A percentile compares a stretch with the other conserved stretches of the same genome.
These are phyloP conservation scores for Pilaira anomala DNA, from an alignment of 192 early-diverging fungal species.

Conservation along the genomic window DNA sequence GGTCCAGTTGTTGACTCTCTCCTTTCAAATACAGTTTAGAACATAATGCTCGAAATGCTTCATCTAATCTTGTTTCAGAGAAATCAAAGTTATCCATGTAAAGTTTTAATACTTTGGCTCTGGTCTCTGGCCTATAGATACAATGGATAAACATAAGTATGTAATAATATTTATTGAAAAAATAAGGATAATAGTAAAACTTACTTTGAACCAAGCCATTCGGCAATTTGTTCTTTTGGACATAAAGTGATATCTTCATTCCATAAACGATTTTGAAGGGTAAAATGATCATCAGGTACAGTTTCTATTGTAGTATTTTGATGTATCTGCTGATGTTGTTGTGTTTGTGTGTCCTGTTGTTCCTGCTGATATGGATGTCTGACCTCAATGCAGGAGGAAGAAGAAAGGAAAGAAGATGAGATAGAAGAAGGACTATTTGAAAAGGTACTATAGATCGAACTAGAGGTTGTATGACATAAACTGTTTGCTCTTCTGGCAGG, in stretches of 20 bases:
- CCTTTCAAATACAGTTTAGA: slow-evolving; percentile 76
- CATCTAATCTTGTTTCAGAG: slow-evolving; percentile 60
- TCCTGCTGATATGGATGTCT: not conserved
- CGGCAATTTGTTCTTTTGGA: slow-evolving; percentile 40
- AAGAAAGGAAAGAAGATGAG: too few relatives aligned
- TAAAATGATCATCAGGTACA: not conserved
- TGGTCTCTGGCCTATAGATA: too few relatives aligned
- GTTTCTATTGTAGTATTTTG: too few relatives aligned
- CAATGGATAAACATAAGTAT: too few relatives aligned
- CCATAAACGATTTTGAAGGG: slow-evolving; percentile 11
- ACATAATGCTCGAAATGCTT: slow-evolving; percentile 63
- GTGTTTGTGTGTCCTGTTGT: too few relatives aligned
- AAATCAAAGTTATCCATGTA: slow-evolving; percentile 84
- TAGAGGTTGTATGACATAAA: not conserved
- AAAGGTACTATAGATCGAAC: slow-evolving; percentile 1
- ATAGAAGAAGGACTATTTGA: not conserved
- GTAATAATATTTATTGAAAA: too few relatives aligned
- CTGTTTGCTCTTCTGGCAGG: slow-evolving; percentile 7
- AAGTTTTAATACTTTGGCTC: slow-evolving; percentile 45
- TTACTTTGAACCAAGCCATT: slow-evolving; percentile 47
- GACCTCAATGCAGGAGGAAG: not conserved
- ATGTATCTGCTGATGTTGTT: too few relatives aligned
- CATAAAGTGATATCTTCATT: slow-evolving; percentile 41
- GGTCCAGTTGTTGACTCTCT: slow-evolving; percentile 87
- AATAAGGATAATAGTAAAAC: slow-evolving; percentile 19